phyloP scores from a whole-genome alignment of 2,329 filamentous ascomycete genomes.

The Beauveria varroae region DNA sequence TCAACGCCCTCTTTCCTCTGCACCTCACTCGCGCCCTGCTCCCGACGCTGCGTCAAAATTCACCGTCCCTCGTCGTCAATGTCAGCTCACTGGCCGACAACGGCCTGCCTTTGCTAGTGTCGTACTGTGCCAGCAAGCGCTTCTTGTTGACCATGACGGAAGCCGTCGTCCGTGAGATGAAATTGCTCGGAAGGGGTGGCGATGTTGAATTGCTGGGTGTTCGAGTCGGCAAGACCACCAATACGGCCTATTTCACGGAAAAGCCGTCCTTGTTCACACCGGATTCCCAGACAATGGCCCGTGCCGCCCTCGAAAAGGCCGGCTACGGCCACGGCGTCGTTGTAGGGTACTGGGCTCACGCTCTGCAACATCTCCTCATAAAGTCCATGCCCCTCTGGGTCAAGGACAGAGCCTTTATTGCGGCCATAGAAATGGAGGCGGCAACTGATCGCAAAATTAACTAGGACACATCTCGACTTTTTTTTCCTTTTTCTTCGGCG shows the following conservation, averaged over 20 bases:
- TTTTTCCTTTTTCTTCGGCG: background rate
- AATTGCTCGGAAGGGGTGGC: constrained; percentile 12
- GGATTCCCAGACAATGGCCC: constrained; percentile 13
- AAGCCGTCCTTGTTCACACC: constrained; percentile 15
- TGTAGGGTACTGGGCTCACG: constrained; percentile 15
- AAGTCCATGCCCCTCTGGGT: constrained; percentile 10
- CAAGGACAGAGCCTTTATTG: constrained; percentile 8
- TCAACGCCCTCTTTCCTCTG: constrained; percentile 43
- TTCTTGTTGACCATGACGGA: constrained; percentile 34
- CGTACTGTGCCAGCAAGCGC: constrained; percentile 39
- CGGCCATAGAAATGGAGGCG: background rate
- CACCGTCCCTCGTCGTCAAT: constrained; percentile 42
- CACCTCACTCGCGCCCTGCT: constrained; percentile 37
- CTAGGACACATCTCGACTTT: background rate
- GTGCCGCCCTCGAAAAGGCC: constrained; percentile 14
- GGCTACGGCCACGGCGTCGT: constrained; percentile 14
- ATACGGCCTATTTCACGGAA: constrained; percentile 14
- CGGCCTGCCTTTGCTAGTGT: constrained; percentile 37
- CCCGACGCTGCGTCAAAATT: constrained; percentile 31
- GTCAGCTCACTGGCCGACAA: constrained; percentile 38
- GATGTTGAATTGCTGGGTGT: constrained; percentile 14
- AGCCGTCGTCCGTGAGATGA: constrained; percentile 35
- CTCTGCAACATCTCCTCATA: constrained; percentile 12
- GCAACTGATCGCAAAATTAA: constrained; percentile 1
- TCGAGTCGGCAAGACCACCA: constrained; percentile 15